Evolutionary conservation across 208 protist species (phyloP).

Genomic region (Trypanosoma melophagium): DNA sequence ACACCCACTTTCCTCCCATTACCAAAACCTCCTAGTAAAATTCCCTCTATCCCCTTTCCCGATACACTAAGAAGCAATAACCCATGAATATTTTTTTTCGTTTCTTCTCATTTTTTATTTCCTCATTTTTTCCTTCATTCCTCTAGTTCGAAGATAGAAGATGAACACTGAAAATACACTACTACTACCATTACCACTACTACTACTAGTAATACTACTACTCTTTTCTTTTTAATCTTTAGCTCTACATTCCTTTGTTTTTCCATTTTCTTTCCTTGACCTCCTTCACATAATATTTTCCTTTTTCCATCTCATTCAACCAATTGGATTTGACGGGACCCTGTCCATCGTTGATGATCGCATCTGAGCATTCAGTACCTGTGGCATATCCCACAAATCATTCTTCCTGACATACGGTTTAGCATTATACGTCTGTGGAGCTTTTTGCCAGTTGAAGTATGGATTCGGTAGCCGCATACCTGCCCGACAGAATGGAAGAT

Average conservation of each 20-base stretch:
- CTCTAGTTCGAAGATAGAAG: too few species aligned
- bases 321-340: neutral
- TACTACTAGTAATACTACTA: too few species aligned
- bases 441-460: slow-evolving; percentile 88
- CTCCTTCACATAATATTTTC: too few species aligned
- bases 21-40: too few species aligned
- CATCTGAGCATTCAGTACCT: slow-evolving; percentile 70
- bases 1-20: too few species aligned
- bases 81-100: too few species aligned
- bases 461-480: slow-evolving; percentile 70
- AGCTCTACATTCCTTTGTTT: slow-evolving; percentile 2
- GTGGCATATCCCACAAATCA: slow-evolving; percentile 81
- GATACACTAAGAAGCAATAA: too few species aligned
- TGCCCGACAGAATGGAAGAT: slow-evolving; percentile 40
- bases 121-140: too few species aligned
- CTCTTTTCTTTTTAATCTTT: slow-evolving; percentile 2
- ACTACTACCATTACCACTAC: too few species aligned
- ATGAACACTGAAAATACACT: too few species aligned
- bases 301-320: neutral
- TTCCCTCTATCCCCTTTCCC: too few species aligned
- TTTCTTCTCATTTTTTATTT: too few species aligned
- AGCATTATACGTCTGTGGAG: slow-evolving; percentile 69
- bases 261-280: neutral
- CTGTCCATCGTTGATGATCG: slow-evolving; percentile 26
- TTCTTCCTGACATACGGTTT: slow-evolving; percentile 73